Evolutionary conservation across 2,329 filamentous ascomycete genomes (phyloP).

Genomic region (Phymatotrichopsis omnivora): DNA sequence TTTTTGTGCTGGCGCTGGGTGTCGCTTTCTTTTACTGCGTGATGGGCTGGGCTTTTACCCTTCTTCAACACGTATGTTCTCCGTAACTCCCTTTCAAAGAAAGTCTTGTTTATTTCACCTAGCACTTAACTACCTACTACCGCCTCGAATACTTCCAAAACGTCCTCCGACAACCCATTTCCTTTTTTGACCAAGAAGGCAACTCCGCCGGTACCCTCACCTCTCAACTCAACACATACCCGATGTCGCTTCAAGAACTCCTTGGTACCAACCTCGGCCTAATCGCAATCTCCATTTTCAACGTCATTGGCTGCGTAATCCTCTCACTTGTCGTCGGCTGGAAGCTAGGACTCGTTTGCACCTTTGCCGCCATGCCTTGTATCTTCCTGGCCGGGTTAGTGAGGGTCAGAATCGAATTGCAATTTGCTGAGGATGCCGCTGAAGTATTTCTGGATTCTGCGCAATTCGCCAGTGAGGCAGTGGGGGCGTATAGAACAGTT

Average conservation of each 20-base stretch:
- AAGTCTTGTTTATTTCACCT: no score
- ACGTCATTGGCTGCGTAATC: conserved; percentile 40
- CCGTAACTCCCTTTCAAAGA: not conserved
- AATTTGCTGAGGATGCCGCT: conserved; percentile 59
- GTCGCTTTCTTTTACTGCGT: conserved; percentile 16
- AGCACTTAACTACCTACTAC: conserved; percentile 25
- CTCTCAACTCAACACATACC: conserved; percentile 32
- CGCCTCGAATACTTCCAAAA: conserved; percentile 28
- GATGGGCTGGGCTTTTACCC: conserved; percentile 27
- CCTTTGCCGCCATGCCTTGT: conserved; percentile 35
- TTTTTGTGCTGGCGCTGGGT: conserved; percentile 47
- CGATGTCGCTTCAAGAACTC: conserved; percentile 43
- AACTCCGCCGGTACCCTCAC: conserved; percentile 34
- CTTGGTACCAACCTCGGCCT: conserved; percentile 43
- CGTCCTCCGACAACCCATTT: conserved; percentile 21
- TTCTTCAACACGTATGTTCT: conserved; percentile 22
- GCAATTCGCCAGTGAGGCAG: conserved; percentile 63
- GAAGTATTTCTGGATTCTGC: conserved; percentile 61
- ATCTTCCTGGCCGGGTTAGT: conserved; percentile 35
- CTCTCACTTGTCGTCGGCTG: conserved; percentile 42
- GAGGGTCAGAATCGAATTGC: conserved; percentile 43
- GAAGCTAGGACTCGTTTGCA: conserved; percentile 37
- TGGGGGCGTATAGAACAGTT: conserved; percentile 64
- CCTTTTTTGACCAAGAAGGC: conserved; percentile 26
- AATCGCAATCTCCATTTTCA: conserved; percentile 41